phyloP scores from a whole-genome alignment of 495 filamentous ascomycete genomes.

The Aspergillus avenaceus region DNA sequence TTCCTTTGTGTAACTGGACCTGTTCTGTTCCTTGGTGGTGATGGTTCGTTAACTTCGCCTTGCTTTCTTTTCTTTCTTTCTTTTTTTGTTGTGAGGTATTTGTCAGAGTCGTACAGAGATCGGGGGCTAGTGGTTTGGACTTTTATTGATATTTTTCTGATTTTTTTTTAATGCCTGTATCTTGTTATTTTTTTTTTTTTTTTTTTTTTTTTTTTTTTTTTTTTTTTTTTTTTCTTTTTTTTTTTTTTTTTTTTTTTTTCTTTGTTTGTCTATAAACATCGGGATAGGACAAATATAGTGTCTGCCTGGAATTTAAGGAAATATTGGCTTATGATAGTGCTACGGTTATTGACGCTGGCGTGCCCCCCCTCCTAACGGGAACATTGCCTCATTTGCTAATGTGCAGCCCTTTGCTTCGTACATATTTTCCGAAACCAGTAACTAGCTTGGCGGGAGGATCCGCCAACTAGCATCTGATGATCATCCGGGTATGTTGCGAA shows the following conservation, averaged over 20 bases:
- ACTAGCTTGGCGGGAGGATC: constrained; percentile 3
- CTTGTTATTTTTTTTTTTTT: neutral
- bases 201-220: neutral
- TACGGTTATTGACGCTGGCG: neutral
- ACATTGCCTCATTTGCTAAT: constrained; percentile 4
- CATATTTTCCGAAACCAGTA: constrained; percentile 1
- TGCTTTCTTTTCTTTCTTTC: no score
- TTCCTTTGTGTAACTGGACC: neutral
- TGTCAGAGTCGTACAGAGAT: no score
- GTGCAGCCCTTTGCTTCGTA: neutral
- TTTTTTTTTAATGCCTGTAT: no score
- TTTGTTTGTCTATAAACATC: no score
- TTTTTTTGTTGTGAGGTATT: no score
- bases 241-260: neutral
- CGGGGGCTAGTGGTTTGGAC: no score
- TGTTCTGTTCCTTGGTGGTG: neutral
- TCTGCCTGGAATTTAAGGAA: no score
- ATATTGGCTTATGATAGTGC: no score
- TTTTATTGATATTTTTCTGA: no score
- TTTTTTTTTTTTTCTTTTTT: neutral
- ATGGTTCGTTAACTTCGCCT: neutral
- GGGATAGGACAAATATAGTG: no score
- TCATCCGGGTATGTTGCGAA: no score
- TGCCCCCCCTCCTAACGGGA: neutral
- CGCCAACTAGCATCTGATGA: constrained; percentile 8